phyloP scores from a whole-genome alignment of 208 protist species.

The Leishmania mexicana region DNA sequence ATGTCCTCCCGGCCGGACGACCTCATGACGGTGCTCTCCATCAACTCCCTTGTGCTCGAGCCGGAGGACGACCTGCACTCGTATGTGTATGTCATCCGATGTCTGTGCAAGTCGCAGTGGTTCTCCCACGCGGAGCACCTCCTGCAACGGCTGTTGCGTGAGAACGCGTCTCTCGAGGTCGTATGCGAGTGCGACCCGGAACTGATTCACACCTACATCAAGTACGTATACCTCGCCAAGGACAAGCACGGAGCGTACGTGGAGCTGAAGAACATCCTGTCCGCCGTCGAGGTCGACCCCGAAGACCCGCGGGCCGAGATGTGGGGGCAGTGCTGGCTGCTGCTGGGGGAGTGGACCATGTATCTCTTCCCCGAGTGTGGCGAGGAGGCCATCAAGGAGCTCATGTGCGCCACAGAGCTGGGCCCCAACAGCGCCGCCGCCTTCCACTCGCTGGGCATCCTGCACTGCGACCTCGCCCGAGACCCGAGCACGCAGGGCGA shows the following conservation, averaged over 20 bases:
- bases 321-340: conserved; percentile 86
- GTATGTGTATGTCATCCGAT: conserved; percentile 95
- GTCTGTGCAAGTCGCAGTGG: conserved; percentile 89
- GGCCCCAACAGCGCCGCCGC: conserved; percentile 74
- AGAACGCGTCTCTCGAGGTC: conserved; percentile 34
- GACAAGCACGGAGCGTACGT: conserved; percentile 67
- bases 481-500: conserved; percentile 62
- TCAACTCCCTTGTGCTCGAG: conserved; percentile 95
- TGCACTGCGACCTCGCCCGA: conserved; percentile 85
- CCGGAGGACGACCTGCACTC: conserved; percentile 93
- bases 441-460: conserved; percentile 88
- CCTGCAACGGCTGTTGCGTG: conserved; percentile 56
- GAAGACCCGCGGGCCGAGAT: conserved; percentile 48
- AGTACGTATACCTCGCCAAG: conserved; percentile 67
- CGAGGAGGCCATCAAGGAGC: conserved; percentile 79
- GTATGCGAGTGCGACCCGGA: conserved; percentile 75
- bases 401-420: conserved; percentile 71
- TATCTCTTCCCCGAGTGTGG: conserved; percentile 73
- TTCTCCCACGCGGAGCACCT: conserved; percentile 70
- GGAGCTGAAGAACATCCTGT: conserved; percentile 71
- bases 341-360: conserved; percentile 91
- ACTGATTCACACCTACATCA: conserved; percentile 89
- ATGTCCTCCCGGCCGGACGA: conserved; percentile 91
- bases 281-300: conserved; percentile 40
- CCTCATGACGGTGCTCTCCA: conserved; percentile 95